Conservation (phyloP, 2,329 filamentous ascomycete species). For the Tolypocladium ophioglossoides region DNA sequence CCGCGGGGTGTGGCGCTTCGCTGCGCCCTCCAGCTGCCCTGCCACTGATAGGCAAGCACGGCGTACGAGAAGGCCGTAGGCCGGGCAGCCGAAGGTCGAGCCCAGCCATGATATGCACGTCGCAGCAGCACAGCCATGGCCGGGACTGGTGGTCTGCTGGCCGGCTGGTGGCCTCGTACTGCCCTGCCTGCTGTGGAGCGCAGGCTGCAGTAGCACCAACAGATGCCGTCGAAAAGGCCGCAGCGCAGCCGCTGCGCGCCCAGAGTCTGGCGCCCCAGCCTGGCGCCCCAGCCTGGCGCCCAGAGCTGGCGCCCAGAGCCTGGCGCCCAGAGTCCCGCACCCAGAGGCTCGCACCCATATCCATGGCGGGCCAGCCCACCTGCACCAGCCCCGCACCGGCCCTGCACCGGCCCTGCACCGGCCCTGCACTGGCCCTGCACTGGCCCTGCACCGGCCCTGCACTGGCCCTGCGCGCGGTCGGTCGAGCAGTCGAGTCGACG, state of each 20-base stretch:
- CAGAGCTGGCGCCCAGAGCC: too few species aligned
- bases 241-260: neutral
- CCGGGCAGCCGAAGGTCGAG: neutral
- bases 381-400: too few species aligned
- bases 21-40: conserved; percentile 5
- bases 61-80: too few species aligned
- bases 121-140: conserved; percentile 4
- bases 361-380: too few species aligned
- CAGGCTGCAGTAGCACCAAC: conserved; percentile 3
- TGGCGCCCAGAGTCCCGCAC: too few species aligned
- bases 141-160: neutral
- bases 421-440: too few species aligned
- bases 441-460: too few species aligned
- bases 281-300: too few species aligned
- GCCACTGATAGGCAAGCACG: too few species aligned
- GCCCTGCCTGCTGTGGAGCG: neutral
- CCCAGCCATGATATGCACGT: conserved; percentile 1
- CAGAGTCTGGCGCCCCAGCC: too few species aligned
- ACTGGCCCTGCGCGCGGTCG: too few species aligned
- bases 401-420: neutral
- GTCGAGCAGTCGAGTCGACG: too few species aligned
- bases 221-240: neutral
- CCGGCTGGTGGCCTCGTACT: neutral
- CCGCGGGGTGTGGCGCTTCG: conserved; percentile 2
- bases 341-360: neutral